Conservation (phyloP, 2,329 filamentous ascomycete genomes). For the Aspergillus cejpii region DNA sequence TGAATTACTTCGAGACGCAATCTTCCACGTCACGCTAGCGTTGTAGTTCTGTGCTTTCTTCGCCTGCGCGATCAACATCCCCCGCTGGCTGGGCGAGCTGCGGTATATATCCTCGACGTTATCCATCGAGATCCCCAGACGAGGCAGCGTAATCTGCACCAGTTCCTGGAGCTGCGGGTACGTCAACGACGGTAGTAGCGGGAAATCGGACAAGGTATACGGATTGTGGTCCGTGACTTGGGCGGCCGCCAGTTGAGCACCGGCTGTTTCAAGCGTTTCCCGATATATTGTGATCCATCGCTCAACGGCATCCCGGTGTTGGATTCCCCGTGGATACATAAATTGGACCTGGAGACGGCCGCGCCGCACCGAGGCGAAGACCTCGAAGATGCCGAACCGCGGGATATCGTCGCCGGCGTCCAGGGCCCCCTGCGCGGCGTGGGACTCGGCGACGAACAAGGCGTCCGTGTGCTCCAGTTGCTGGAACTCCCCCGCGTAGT, state of each 20-base stretch:
- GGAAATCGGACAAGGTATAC: constrained; percentile 15
- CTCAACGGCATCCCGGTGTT: constrained; percentile 5
- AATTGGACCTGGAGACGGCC: constrained; percentile 9
- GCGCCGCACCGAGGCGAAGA: constrained; percentile 8
- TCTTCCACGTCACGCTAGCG: not conserved
- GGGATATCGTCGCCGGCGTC: constrained; percentile 6
- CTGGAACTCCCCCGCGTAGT: constrained; percentile 20
- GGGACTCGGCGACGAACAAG: constrained; percentile 8
- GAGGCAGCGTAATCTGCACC: not conserved
- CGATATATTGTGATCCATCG: constrained; percentile 10
- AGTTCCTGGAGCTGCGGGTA: not conserved
- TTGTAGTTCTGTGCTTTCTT: not conserved
- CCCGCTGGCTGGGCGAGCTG: constrained; percentile 36
- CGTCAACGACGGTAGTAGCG: not conserved
- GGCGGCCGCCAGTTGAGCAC: constrained; percentile 1
- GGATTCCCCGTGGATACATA: constrained; percentile 10
- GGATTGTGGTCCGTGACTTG: not conserved
- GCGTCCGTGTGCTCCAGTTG: constrained; percentile 11
- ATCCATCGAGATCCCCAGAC: not conserved
- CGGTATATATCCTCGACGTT: constrained; percentile 33
- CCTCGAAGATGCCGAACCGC: constrained; percentile 13
- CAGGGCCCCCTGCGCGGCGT: constrained; percentile 3
- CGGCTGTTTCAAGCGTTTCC: constrained; percentile 2
- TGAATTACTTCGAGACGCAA: not conserved
- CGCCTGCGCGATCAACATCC: constrained; percentile 21